phyloP scores from a whole-genome alignment of 805 yeast species.

The Barnettozyma siamensis region DNA sequence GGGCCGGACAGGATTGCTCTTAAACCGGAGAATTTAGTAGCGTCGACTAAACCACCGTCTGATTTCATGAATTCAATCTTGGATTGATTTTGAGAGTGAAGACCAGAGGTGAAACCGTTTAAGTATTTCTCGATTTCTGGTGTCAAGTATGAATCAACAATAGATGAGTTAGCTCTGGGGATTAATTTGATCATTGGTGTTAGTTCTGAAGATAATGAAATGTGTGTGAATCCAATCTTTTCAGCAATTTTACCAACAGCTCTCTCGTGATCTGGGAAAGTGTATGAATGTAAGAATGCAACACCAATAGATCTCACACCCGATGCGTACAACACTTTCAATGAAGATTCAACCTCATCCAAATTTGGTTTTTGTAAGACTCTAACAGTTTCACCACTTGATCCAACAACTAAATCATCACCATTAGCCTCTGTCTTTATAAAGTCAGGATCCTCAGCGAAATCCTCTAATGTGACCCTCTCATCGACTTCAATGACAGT shows the following conservation, averaged over 20 bases:
- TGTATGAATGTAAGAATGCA: constrained; percentile 67
- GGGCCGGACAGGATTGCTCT: constrained; percentile 92
- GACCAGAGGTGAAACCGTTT: constrained; percentile 54
- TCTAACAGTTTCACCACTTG: constrained; percentile 63
- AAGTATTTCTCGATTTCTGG: constrained; percentile 70
- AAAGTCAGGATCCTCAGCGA: constrained; percentile 62
- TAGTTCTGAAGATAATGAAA: constrained; percentile 62
- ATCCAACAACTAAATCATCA: constrained; percentile 43
- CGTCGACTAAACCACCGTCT: constrained; percentile 91
- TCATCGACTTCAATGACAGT: constrained; percentile 83
- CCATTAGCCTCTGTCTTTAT: constrained; percentile 20
- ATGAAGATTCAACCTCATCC: constrained; percentile 33
- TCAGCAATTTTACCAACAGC: constrained; percentile 54
- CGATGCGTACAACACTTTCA: constrained; percentile 40
- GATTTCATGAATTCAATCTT: constrained; percentile 87
- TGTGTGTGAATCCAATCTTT: constrained; percentile 59
- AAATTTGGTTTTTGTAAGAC: constrained; percentile 47
- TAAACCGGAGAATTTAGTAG: constrained; percentile 77
- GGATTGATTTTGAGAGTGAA: constrained; percentile 39
- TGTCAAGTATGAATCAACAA: constrained; percentile 78
- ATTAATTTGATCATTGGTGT: constrained; percentile 78
- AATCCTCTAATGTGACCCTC: constrained; percentile 79
- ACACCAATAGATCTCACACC: constrained; percentile 71
- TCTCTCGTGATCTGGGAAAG: constrained; percentile 64
- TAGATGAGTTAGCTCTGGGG: constrained; percentile 69